Conservation (phyloP, 257 asterid genomes). For the Scutellaria galericulata region DNA sequence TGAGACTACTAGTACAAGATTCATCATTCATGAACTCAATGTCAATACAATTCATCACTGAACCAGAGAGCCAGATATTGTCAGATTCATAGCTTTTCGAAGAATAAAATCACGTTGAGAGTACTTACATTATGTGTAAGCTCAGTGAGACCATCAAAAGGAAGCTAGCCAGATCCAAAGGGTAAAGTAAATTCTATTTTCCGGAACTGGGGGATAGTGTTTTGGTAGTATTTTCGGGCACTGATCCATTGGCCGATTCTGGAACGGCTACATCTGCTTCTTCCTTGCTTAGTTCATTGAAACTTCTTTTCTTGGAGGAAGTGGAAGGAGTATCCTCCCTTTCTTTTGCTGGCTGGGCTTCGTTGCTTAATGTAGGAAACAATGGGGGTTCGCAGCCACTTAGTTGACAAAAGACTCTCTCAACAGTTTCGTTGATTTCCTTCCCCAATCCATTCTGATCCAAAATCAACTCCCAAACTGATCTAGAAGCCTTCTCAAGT, state of each 20-base stretch:
- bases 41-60: slow-evolving; percentile 18
- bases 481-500: slow-evolving; percentile 95
- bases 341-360: slow-evolving; percentile 54
- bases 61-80: slow-evolving; percentile 13
- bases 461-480: slow-evolving; percentile 91
- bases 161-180: slow-evolving; percentile 22
- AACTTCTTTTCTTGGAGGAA: slow-evolving; percentile 73
- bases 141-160: background rate
- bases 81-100: background rate
- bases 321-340: slow-evolving; percentile 57
- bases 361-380: slow-evolving; percentile 51
- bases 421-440: slow-evolving; percentile 85
- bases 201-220: slow-evolving; percentile 35
- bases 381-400: slow-evolving; percentile 92
- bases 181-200: slow-evolving; percentile 28
- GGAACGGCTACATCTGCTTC: slow-evolving; percentile 48
- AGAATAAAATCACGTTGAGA: background rate
- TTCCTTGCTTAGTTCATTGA: slow-evolving; percentile 51
- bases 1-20: slow-evolving; percentile 25
- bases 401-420: slow-evolving; percentile 82
- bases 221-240: slow-evolving; percentile 27
- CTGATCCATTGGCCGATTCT: slow-evolving; percentile 37
- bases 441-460: slow-evolving; percentile 88
- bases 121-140: background rate
- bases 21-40: background rate